Conservation (phyloP, 129 eudicot genomes). For the Helianthus tuberosus region DNA sequence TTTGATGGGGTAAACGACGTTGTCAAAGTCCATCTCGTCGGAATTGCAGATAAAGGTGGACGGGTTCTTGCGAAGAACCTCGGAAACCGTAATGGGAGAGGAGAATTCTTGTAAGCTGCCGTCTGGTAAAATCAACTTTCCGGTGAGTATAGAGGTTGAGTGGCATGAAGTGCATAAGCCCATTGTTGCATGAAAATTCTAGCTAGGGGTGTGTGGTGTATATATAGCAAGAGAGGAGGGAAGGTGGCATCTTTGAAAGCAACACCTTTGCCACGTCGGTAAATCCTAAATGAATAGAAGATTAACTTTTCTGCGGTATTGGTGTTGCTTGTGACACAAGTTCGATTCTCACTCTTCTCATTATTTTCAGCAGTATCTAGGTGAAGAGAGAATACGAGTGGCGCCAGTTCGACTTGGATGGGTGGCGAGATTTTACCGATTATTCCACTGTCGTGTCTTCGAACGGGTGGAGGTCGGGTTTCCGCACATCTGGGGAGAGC, state of each 20-base stretch:
- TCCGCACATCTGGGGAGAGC: too few relatives aligned
- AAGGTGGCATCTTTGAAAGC: not conserved
- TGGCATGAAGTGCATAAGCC: conserved; percentile 75
- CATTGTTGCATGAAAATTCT: conserved; percentile 40
- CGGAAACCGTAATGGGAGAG: conserved; percentile 58
- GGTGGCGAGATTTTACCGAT: too few relatives aligned
- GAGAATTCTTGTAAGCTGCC: conserved; percentile 67
- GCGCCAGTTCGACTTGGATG: too few relatives aligned
- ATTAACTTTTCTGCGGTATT: too few relatives aligned
- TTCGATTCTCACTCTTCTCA: too few relatives aligned
- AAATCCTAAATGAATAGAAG: too few relatives aligned
- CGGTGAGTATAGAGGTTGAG: conserved; percentile 54
- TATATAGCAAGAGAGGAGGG: conserved; percentile 17
- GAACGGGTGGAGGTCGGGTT: too few relatives aligned
- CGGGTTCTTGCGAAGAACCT: conserved; percentile 53
- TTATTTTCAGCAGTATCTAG: too few relatives aligned
- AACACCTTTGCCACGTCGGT: too few relatives aligned
- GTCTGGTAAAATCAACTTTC: conserved; percentile 57
- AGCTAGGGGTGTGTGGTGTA: not conserved
- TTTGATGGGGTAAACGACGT: conserved; percentile 58
- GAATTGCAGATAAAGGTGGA: conserved; percentile 59
- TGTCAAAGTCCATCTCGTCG: conserved; percentile 31
- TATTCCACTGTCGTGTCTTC: too few relatives aligned
- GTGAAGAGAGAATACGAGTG: too few relatives aligned
- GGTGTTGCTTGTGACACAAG: too few relatives aligned